Conservation (phyloP, 768 basidiomycete species). For the Zangia roseola region DNA sequence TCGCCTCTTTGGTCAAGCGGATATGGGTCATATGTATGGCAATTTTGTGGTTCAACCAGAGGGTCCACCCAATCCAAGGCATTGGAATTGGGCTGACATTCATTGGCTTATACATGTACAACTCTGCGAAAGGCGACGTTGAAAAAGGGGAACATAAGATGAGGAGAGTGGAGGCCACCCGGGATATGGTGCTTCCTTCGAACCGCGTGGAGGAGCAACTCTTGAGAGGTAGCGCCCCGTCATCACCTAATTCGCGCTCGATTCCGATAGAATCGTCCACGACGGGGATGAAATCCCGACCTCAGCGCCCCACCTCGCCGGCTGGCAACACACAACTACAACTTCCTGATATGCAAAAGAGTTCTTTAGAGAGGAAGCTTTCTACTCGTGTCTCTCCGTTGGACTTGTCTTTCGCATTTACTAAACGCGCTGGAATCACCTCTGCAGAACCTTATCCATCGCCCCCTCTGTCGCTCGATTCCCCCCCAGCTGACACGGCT, state of each 20-base stretch:
- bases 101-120: conserved; percentile 92
- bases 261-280: conserved; percentile 16
- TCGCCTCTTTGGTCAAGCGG: conserved; percentile 96
- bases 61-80: conserved; percentile 79
- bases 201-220: conserved; percentile 60
- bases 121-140: conserved; percentile 89
- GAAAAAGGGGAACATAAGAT: conserved; percentile 90
- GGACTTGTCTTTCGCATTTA: conserved; percentile 17
- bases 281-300: conserved; percentile 26
- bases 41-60: conserved; percentile 93
- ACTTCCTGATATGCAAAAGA: background rate
- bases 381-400: conserved; percentile 17
- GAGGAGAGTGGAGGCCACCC: conserved; percentile 69
- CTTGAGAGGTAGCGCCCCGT: conserved; percentile 40
- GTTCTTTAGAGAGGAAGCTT: conserved; percentile 18
- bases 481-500: conserved; percentile 16
- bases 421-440: conserved; percentile 21
- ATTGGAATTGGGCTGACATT: conserved; percentile 92
- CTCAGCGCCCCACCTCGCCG: conserved; percentile 7
- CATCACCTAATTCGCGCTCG: conserved; percentile 8
- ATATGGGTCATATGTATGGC: conserved; percentile 98
- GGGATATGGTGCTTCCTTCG: conserved; percentile 66
- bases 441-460: conserved; percentile 49
- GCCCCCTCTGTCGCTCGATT: conserved; percentile 38
- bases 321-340: conserved; percentile 3